Evolutionary conservation across 2,329 filamentous ascomycete species (phyloP), one percentile per base, ranked within the genome.

Genomic region (Plectosphaerella plurivora): DNA sequence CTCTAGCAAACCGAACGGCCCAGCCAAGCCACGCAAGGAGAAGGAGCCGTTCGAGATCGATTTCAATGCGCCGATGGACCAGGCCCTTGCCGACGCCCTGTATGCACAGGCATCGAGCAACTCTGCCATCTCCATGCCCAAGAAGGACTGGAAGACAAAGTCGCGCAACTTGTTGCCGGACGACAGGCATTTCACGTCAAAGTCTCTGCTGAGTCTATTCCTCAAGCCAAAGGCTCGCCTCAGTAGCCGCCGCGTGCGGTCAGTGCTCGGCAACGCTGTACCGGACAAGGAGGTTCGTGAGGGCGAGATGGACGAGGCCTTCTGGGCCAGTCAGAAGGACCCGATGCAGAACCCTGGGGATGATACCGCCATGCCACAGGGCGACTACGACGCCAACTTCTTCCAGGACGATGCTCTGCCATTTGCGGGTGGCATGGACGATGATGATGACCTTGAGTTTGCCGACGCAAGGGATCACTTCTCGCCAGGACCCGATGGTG

Each of bases 171-270:
- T 99, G 3, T 83, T 99, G 5, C 93, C 95, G 3, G 94, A 99
- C 64, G 94, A 99, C 72, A 97, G 97, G 70, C 92, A 97, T 67
- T 97, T 99, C 75, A 96, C 92, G 73, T 97, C 93, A 9, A 89
- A 88, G 65, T 90, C 96, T 59, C 77, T 99, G 1, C 77, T 97
- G 7, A 88, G 85, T 49, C 80, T 99, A 1, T 99, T 97, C 78
- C 78, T 97, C 25, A 99, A 99, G 68, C 94, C 94, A 25, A 96
- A 92, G 67, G 91, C 92, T 11, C 87, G 88, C 42, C 82, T 97
- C 69, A 85, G 88, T 45, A 82, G 84, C 53, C 81, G 85, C 47
- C 84, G 79, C 57, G 72, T 76, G 45, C 74, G 76, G 5, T 75
- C 81, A 46, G 73, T 74, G 35, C 74, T 76, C 51, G 72, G 73